Conservation (phyloP, 2,329 filamentous ascomycete genomes). For the Hypocrella siamensis region DNA sequence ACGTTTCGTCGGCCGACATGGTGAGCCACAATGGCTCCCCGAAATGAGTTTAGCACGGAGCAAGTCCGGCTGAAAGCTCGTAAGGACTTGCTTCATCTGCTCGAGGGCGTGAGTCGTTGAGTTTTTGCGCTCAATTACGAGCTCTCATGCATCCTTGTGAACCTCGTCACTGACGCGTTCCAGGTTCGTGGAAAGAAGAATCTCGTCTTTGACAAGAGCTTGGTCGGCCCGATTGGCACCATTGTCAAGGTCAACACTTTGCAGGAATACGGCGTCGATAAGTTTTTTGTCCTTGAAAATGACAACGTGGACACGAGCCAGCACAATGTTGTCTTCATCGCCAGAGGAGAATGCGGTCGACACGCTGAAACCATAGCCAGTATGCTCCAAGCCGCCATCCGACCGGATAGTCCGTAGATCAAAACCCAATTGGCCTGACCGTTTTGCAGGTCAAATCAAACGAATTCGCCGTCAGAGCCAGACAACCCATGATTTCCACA, state of each 20-base stretch:
- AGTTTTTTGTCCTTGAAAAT: slow-evolving; percentile 94
- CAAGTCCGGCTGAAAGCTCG: slow-evolving; percentile 69
- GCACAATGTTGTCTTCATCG: slow-evolving; percentile 87
- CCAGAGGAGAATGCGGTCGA: slow-evolving; percentile 73
- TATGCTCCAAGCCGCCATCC: no score
- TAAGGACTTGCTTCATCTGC: slow-evolving; percentile 75
- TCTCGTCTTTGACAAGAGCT: slow-evolving; percentile 76
- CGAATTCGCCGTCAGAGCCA: slow-evolving; percentile 75
- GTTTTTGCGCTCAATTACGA: no score
- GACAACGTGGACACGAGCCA: slow-evolving; percentile 88
- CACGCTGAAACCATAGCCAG: slow-evolving; percentile 79
- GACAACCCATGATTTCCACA: slow-evolving; percentile 86
- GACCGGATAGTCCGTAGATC: no score
- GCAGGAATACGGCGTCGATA: slow-evolving; percentile 95
- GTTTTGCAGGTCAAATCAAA: slow-evolving; percentile 65
- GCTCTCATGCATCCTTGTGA: no score
- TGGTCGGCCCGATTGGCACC: slow-evolving; percentile 78
- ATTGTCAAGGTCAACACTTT: slow-evolving; percentile 92
- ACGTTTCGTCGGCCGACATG: slow-evolving; percentile 6
- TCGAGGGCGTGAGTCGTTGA: slow-evolving; percentile 71
- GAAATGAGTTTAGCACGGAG: slow-evolving; percentile 55
- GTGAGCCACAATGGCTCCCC: slow-evolving; percentile 52
- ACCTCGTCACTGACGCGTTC: slow-evolving; percentile 11
- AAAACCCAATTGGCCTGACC: not conserved
- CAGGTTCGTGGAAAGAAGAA: slow-evolving; percentile 99